A percentile compares a stretch with the other conserved stretches of the same genome.
Conservation (phyloP, 2,329 filamentous ascomycete genomes). For the Fusarium veterinarium region DNA sequence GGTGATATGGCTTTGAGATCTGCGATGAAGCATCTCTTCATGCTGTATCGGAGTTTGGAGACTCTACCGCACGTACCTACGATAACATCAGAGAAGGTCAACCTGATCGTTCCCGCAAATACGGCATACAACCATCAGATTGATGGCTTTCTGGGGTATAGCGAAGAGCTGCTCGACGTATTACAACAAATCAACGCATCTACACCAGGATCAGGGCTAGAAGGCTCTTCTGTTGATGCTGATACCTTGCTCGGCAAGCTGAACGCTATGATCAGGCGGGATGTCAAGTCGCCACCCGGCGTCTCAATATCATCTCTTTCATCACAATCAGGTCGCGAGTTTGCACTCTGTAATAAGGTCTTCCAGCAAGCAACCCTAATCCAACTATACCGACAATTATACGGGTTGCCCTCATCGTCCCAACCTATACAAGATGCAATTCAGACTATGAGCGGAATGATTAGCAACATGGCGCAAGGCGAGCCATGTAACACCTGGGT, state of each 20-base stretch:
- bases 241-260: slow-evolving; percentile 39
- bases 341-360: slow-evolving; percentile 41
- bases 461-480: slow-evolving; percentile 44
- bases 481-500: slow-evolving; percentile 48
- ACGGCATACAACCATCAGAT: slow-evolving; percentile 17
- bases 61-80: slow-evolving; percentile 42
- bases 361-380: slow-evolving; percentile 46
- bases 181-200: slow-evolving; percentile 39
- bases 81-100: neutral
- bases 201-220: fast-evolving
- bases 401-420: slow-evolving; percentile 32
- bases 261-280: slow-evolving; percentile 42
- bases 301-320: slow-evolving; percentile 40
- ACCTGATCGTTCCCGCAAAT: fast-evolving
- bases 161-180: slow-evolving; percentile 43
- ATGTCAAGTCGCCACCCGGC: slow-evolving; percentile 23
- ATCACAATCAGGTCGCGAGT: slow-evolving; percentile 40
- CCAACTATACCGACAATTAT: slow-evolving; percentile 42
- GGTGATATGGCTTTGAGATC: slow-evolving; percentile 5
- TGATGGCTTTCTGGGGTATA: slow-evolving; percentile 47
- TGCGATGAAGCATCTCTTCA: slow-evolving; percentile 45
- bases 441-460: slow-evolving; percentile 33
- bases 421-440: slow-evolving; percentile 35
- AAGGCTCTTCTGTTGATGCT: neutral
- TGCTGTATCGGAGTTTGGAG: slow-evolving; percentile 44